These are phyloP conservation scores for Chlamydomonas sp. DNA, from an alignment of 139 green algal genomes.

Conservation along the genomic window DNA sequence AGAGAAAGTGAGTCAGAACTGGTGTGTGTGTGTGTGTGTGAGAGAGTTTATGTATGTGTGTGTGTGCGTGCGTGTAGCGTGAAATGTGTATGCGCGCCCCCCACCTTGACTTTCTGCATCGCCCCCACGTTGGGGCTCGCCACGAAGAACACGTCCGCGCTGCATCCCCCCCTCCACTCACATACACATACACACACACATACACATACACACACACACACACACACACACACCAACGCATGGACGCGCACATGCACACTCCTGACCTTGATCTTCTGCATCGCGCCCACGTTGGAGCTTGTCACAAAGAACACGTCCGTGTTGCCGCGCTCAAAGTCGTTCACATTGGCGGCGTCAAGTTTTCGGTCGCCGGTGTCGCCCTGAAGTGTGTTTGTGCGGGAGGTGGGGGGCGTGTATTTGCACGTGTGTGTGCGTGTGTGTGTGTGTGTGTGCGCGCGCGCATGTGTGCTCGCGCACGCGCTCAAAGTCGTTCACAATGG, in stretches of 20 bases:
- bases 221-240: too few species aligned
- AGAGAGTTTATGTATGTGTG: too few species aligned
- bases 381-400: too few species aligned
- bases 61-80: too few species aligned
- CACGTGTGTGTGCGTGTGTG: neutral
- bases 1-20: too few species aligned
- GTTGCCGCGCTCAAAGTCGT: conserved; percentile 40
- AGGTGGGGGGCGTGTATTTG: neutral
- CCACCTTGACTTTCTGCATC: conserved; percentile 35
- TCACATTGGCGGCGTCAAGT: conserved; percentile 29
- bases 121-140: conserved; percentile 36
- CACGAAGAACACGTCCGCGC: conserved; percentile 37
- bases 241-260: too few species aligned
- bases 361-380: conserved; percentile 34
- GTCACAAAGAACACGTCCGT: conserved; percentile 37
- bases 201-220: too few species aligned
- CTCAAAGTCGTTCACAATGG: conserved; percentile 36
- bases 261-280: conserved; percentile 34
- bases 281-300: conserved; percentile 37
- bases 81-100: too few species aligned
- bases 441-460: neutral
- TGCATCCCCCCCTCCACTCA: too few species aligned
- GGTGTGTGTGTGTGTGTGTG: too few species aligned
- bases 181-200: too few species aligned
- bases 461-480: too few species aligned